phyloP scores from a whole-genome alignment of 257 asterid genomes.

The Gentiana macrophylla region DNA sequence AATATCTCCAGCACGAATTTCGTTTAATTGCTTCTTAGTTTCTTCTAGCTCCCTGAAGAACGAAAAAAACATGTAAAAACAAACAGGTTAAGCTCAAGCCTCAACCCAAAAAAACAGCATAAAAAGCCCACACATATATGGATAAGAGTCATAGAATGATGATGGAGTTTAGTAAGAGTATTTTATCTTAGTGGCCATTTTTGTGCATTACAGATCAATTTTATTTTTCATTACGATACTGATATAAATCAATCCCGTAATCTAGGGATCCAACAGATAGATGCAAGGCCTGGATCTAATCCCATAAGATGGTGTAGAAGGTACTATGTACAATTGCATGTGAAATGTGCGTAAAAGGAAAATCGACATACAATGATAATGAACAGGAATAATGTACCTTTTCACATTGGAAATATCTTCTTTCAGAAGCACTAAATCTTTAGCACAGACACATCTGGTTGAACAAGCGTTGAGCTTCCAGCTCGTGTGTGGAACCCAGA shows the following conservation, averaged over 20 bases:
- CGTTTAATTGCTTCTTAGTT: slow-evolving; percentile 16
- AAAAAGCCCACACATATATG: background rate
- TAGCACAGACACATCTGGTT: slow-evolving; percentile 14
- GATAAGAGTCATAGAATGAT: background rate
- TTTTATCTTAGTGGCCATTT: no score
- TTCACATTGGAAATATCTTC: slow-evolving; percentile 17
- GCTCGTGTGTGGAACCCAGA: slow-evolving; percentile 19
- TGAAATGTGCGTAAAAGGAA: no score
- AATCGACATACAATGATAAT: background rate
- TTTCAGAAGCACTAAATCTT: slow-evolving; percentile 14
- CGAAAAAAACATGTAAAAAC: background rate
- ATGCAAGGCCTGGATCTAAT: no score
- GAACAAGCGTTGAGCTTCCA: slow-evolving; percentile 20
- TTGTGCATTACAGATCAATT: no score
- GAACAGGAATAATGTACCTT: slow-evolving; percentile 5
- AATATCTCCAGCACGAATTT: slow-evolving; percentile 12
- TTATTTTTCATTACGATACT: no score
- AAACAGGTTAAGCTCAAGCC: background rate
- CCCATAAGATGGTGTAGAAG: background rate
- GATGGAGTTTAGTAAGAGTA: no score
- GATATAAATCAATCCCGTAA: no score
- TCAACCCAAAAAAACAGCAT: no score
- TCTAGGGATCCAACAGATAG: no score
- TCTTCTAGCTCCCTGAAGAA: slow-evolving; percentile 13
- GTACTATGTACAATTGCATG: no score